Evolutionary conservation across 139 green algal species (phyloP), one percentile per base, ranked within the genome.

Genomic region (Chlorella vulgaris): DNA sequence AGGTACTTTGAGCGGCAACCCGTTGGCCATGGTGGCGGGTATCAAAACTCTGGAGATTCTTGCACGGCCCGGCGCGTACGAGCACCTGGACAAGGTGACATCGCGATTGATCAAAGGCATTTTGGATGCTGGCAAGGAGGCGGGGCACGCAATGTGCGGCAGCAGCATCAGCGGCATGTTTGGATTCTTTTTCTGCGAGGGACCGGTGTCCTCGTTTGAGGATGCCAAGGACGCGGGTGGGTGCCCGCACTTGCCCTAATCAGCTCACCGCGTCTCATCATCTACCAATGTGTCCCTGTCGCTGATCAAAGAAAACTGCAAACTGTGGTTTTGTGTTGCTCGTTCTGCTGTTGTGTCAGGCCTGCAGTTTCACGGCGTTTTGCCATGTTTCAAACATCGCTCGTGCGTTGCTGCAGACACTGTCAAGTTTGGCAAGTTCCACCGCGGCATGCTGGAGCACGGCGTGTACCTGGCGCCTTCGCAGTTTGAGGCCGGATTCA

Each of bases 41-140:
- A 97, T 99, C 83, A 99, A 99, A 91, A 99, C 97, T 2, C 90
- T 99, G 69, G 93, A 99, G 88, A 98, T 99, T 77, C 88, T 99
- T 36, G 91, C 67, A 62, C 86, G 94, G 53, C 92, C 91, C 0
- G 80, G 96, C 73, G 85, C 90, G 1, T 99, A 99, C 80, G 97
- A 99, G 92, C 87, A 99, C 87, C 88, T 99, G 50, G 93, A 98
- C 83, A 88, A 81, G 38, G 68, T 96, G 26, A 98, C 94, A 60
- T 87, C 83, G 47, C 86, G 75, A 31, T 88, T 99, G n/a, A 91
- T 99, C 43, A 87, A 97, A 35, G 97, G 97, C 70, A 92, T 99
- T 67, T 66, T 98, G 62, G 88, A 92, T 6, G 95, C 93, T 22
- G 97, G 83, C 74, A 87, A 86, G 53, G 95, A 96, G 81, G 88